Conservation (phyloP, 2,329 filamentous ascomycete species). For the Cadophora gregata region DNA sequence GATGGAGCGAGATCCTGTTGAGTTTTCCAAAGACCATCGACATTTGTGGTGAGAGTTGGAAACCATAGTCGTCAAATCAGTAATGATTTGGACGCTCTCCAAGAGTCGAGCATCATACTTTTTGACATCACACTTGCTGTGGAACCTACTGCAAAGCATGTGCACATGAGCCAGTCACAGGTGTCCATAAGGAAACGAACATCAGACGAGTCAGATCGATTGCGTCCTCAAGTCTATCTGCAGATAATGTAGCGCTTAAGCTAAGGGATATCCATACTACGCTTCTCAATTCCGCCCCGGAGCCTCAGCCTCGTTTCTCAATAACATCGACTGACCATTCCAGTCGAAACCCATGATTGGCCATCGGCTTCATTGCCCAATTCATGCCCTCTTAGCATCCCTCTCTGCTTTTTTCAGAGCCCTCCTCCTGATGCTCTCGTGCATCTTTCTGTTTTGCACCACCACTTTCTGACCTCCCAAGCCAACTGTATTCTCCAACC, state of each 20-base stretch:
- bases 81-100: background rate
- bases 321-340: background rate
- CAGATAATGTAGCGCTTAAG: background rate
- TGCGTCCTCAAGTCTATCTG: slow-evolving; percentile 3
- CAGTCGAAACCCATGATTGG: no score
- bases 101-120: background rate
- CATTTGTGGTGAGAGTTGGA: background rate
- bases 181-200: no score
- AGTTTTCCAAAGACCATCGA: background rate
- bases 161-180: background rate
- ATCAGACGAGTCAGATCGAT: slow-evolving; percentile 4
- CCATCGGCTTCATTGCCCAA: background rate
- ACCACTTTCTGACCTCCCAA: slow-evolving; percentile 63
- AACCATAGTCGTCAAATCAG: background rate
- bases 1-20: background rate
- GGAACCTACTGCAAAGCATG: background rate
- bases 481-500: slow-evolving; percentile 66
- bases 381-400: slow-evolving; percentile 60
- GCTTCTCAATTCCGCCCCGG: background rate
- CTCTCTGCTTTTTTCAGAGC: slow-evolving; percentile 74
- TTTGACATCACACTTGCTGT: background rate
- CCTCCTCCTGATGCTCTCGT: slow-evolving; percentile 69
- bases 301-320: background rate
- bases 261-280: background rate
- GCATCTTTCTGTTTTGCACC: slow-evolving; percentile 67